A percentile compares a stretch with the other conserved stretches of the same genome.
phyloP scores from a whole-genome alignment of 177 flowering plant species.

The Vitis hybrid region DNA sequence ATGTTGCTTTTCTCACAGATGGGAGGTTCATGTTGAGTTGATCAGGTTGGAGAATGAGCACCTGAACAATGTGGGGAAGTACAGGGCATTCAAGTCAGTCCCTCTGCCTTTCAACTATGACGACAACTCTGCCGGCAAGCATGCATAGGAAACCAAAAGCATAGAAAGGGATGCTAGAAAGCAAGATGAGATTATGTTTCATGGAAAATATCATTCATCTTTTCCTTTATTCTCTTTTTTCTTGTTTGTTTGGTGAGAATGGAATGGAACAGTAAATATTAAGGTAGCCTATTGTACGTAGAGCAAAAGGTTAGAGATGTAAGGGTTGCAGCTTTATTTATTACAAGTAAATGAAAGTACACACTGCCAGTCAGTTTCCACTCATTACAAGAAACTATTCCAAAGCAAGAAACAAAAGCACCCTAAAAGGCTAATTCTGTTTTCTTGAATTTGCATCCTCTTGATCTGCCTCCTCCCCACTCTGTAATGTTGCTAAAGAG shows the following conservation, averaged over 20 bases:
- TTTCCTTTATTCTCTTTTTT: neutral
- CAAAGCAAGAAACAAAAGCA: neutral
- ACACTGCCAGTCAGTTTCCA: constrained; percentile 4
- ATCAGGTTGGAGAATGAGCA: constrained; percentile 59
- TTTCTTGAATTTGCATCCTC: constrained; percentile 30
- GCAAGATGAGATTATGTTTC: neutral
- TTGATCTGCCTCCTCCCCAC: constrained; percentile 30
- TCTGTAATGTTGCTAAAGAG: constrained; percentile 31
- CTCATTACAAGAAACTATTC: neutral
- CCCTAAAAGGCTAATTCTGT: neutral
- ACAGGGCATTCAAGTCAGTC: constrained; percentile 35
- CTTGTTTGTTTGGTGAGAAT: too few relatives aligned
- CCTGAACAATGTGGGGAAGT: constrained; percentile 41
- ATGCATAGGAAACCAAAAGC: neutral
- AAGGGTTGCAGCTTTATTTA: neutral
- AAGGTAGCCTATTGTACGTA: too few relatives aligned
- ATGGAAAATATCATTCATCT: neutral
- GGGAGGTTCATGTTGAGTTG: neutral
- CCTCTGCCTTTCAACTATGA: constrained; percentile 34
- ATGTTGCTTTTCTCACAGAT: neutral
- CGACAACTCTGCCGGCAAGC: neutral
- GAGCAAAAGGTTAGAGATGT: neutral
- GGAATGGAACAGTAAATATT: too few relatives aligned
- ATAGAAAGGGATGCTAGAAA: neutral
- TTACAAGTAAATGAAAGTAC: neutral